Evolutionary conservation across 139 green algal species (phyloP).

Genomic region (Diplosphaera chodatii): DNA sequence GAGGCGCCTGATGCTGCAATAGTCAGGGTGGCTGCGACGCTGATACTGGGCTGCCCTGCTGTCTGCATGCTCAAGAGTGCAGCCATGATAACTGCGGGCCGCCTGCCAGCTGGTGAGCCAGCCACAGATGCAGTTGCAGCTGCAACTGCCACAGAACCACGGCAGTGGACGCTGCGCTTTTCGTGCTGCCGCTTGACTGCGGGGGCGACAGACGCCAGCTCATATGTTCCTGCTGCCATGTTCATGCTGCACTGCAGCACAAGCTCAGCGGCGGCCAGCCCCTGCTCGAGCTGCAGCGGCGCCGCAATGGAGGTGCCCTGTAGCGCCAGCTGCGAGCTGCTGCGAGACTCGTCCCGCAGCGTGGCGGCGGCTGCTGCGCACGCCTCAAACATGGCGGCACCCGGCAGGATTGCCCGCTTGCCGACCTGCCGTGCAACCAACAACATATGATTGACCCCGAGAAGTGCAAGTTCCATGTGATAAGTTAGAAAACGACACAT

Average conservation of each 20-base stretch:
- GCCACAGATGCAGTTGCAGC: slow-evolving; percentile 9
- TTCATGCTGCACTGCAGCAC: not conserved
- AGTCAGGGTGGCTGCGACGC: not conserved
- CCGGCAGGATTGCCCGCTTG: slow-evolving; percentile 17
- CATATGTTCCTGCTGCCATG: not conserved
- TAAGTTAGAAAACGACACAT: too few species aligned
- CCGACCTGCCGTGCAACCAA: too few species aligned
- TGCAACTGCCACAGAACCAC: not conserved
- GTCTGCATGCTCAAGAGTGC: not conserved
- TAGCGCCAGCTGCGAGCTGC: not conserved
- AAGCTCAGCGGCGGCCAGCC: too few species aligned
- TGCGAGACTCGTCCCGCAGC: not conserved
- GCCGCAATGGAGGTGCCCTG: not conserved
- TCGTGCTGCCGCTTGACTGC: not conserved
- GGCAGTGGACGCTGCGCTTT: not conserved
- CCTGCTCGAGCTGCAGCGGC: not conserved
- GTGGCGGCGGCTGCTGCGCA: not conserved
- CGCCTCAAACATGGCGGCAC: slow-evolving; percentile 17
- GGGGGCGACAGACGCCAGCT: not conserved
- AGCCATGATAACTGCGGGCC: too few species aligned
- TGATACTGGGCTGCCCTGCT: not conserved
- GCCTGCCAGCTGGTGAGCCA: not conserved
- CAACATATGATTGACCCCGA: too few species aligned
- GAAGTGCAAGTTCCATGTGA: too few species aligned
- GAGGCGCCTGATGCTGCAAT: not conserved